phyloP scores from a whole-genome alignment of 768 basidiomycete species.

The Antrodiella citrinella region DNA sequence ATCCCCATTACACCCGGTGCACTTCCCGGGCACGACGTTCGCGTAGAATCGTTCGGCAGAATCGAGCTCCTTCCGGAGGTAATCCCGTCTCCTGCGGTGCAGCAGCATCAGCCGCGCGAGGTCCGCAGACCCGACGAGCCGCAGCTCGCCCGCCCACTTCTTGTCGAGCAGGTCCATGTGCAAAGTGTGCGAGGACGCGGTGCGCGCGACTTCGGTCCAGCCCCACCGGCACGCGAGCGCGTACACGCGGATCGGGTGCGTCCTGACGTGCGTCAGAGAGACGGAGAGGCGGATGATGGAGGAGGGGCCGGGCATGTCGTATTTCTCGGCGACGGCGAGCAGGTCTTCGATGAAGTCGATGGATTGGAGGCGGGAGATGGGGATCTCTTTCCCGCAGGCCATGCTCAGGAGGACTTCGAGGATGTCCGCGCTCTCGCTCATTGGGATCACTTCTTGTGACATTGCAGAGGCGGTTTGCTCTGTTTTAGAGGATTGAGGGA shows the following conservation, averaged over 20 bases:
- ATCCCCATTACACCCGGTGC: conserved; percentile 10
- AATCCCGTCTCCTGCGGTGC: conserved; percentile 32
- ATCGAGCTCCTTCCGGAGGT: conserved; percentile 29
- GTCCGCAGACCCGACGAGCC: conserved; percentile 25
- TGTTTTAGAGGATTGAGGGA: conserved; percentile 8
- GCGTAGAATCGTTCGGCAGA: conserved; percentile 28
- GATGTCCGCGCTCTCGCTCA: conserved; percentile 29
- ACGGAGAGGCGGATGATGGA: conserved; percentile 34
- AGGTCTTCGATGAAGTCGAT: conserved; percentile 34
- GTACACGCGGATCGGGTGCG: conserved; percentile 39
- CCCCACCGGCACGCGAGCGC: conserved; percentile 35
- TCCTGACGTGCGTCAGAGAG: conserved; percentile 31
- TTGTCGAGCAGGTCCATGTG: conserved; percentile 30
- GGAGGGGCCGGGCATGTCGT: conserved; percentile 37
- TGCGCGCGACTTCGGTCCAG: conserved; percentile 36
- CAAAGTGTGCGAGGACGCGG: conserved; percentile 35
- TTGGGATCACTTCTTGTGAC: conserved; percentile 13
- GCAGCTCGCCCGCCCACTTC: conserved; percentile 24
- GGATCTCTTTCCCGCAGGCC: conserved; percentile 33
- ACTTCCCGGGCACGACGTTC: conserved; percentile 6
- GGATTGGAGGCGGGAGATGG: conserved; percentile 25
- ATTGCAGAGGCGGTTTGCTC: background rate
- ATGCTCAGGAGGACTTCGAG: conserved; percentile 33
- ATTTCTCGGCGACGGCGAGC: conserved; percentile 35
- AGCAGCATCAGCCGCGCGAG: conserved; percentile 33